A percentile compares a stretch with the other conserved stretches of the same genome.
These are phyloP conservation scores for Solanum dulcamara DNA, from an alignment of 257 asterid species.

Conservation along the genomic window DNA sequence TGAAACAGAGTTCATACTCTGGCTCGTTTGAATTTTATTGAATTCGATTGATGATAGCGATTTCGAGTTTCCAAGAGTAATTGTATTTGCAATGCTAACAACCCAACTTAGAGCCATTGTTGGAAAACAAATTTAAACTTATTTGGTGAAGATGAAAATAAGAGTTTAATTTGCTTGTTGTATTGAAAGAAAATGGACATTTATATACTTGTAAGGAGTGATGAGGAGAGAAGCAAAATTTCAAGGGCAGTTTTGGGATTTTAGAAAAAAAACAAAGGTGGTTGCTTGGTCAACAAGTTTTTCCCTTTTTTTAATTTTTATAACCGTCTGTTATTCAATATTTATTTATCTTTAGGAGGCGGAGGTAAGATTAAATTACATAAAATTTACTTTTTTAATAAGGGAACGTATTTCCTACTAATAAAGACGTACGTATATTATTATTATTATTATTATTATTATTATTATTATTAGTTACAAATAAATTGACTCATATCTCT, in stretches of 20 bases:
- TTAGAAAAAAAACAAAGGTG: not conserved
- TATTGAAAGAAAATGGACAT: not conserved
- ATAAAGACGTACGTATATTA: not conserved
- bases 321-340: too few species aligned
- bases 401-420: not conserved
- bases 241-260: not conserved
- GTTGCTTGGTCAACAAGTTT: not conserved
- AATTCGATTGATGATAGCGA: not conserved
- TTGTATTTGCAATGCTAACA: not conserved
- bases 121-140: not conserved
- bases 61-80: not conserved
- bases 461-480: not conserved
- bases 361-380: not conserved
- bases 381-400: not conserved
- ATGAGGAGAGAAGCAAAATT: not conserved
- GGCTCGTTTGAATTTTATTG: not conserved
- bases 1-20: not conserved
- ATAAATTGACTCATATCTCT: not conserved
- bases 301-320: not conserved
- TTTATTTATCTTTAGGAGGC: not conserved
- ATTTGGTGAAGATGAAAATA: not conserved
- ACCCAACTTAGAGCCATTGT: slow-evolving; percentile 9
- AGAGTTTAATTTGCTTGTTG: not conserved
- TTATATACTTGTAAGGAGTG: not conserved
- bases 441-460: too few species aligned